Percentiles rank a stretch among this genome's conserved stretches.
phyloP scores from a whole-genome alignment of 1,284 basidiomycete species.

The Malassezia slooffiae region DNA sequence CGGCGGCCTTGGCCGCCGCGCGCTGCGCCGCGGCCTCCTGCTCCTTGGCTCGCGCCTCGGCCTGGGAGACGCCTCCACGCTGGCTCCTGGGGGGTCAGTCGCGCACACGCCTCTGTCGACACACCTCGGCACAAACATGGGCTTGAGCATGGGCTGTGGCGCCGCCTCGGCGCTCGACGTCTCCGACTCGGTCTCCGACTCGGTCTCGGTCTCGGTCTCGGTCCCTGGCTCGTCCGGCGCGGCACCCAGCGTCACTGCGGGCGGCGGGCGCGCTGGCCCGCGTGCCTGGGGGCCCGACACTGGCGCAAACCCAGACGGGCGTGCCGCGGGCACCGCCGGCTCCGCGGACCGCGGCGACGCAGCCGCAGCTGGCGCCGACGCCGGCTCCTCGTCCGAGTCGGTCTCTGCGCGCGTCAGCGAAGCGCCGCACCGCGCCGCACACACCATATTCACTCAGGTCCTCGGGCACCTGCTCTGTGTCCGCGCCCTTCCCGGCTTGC shows the following conservation, averaged over 20 bases:
- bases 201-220: conserved; percentile 50
- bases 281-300: conserved; percentile 15
- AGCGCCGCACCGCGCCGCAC: no score
- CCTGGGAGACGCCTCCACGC: conserved; percentile 47
- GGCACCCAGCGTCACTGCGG: neutral
- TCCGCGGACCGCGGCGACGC: conserved; percentile 1
- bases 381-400: conserved; percentile 15
- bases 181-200: conserved; percentile 23
- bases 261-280: conserved; percentile 21
- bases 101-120: conserved; percentile 32
- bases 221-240: conserved; percentile 22
- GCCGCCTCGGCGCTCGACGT: conserved; percentile 48
- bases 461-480: neutral
- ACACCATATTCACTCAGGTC: conserved; percentile 10
- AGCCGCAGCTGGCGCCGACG: conserved; percentile 10
- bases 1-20: conserved; percentile 62
- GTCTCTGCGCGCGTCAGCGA: conserved; percentile 6
- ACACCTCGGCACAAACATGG: conserved; percentile 81
- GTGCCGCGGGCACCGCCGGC: conserved; percentile 7
- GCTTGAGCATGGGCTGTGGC: conserved; percentile 59
- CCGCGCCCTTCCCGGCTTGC: no score
- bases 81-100: conserved; percentile 55
- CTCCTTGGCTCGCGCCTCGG: no score
- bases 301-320: neutral
- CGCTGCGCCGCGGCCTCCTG: conserved; percentile 56